Base-by-base conservation (phyloP, 139 green algal genomes). In the Asterochloris sp. region DNA sequence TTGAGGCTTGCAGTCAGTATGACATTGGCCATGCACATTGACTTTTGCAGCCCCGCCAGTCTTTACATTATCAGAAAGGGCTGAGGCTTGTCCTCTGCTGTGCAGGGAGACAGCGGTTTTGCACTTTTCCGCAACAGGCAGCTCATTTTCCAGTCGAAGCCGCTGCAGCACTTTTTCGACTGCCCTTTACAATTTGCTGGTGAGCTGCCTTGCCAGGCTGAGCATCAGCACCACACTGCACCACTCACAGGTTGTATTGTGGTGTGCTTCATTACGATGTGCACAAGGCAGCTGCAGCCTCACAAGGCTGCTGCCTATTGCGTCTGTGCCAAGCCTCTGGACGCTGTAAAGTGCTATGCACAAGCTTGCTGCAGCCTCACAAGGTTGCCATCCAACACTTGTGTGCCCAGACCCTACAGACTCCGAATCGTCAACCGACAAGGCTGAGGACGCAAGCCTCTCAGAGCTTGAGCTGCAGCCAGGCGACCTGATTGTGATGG, bases 31-130 rank as follows among this genome's bases (percentile, higher is more conserved):
- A 71, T 23, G 19, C 21, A 8, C 66, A 10, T 2, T 21, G 19
- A 9, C 9, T 71, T 23, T 4, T 71, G 17, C 66, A 71, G 38
- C 66, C 17, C 4, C 6, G 66, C 17, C 17, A 71, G 66, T 8
- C 66, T 71, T 2, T 71, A 8, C 66, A 71, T 8, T 4, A 26
- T 21, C 66, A 24, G 26, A 14, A 15, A 71, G 76, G 21, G 19
- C 23, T 60, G 60, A 80, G 13, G 60, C 17, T n/a, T 12, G 1
- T 13, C 54, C 17, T n/a, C 24, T 83, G 71, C 73, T 68, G 66
- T 80, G 78, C 87, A 97, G 86, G 94, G 95, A 1, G 95, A 98
- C 88, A 96, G 91, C 79, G 94, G 93, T 21, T 97, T 97, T 78
- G 17, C 94, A 13, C 80, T 97, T 10, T 82, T 96, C 21, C 87